A percentile compares a stretch with the other conserved stretches of the same genome.
These are phyloP conservation scores for Arabidopsis lyrata DNA, from an alignment of 441 rosid species.

Conservation along the genomic window DNA sequence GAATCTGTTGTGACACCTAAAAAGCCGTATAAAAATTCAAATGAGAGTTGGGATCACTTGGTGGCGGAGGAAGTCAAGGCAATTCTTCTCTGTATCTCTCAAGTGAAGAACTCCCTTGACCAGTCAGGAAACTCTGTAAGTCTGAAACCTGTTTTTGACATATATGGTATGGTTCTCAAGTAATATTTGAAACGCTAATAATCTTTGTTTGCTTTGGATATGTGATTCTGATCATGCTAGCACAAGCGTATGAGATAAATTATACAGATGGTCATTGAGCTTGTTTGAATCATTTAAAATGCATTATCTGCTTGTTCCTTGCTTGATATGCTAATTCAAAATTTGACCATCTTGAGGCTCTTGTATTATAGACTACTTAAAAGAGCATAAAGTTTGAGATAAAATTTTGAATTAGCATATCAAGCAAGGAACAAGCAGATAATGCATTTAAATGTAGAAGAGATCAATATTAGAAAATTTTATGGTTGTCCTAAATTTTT, in stretches of 20 bases:
- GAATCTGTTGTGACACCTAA: conserved; percentile 50
- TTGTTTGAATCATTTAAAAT: conserved; percentile 24
- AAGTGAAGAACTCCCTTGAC: conserved; percentile 64
- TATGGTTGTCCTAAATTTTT: conserved; percentile 11
- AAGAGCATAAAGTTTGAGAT: conserved; percentile 7
- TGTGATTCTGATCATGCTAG: conserved; percentile 14
- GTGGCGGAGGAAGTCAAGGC: conserved; percentile 88
- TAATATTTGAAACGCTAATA: conserved; percentile 17
- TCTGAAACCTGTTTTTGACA: conserved; percentile 37
- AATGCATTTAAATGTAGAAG: too few relatives aligned
- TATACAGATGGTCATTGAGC: conserved; percentile 24
- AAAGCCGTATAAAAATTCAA: conserved; percentile 55
- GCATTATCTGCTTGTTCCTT: conserved; percentile 41
- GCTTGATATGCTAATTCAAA: conserved; percentile 43
- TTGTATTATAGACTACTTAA: conserved; percentile 4
- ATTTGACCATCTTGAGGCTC: conserved; percentile 12
- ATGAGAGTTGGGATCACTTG: conserved; percentile 62
- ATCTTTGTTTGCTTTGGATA: conserved; percentile 32
- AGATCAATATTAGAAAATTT: conserved; percentile 16
- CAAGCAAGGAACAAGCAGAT: too few relatives aligned
- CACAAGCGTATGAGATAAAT: conserved; percentile 17
- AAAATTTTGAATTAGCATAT: too few relatives aligned
- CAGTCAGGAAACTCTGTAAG: conserved; percentile 78
- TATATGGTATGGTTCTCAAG: conserved; percentile 34
- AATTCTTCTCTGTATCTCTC: conserved; percentile 67